Percentiles rank a stretch among this genome's conserved stretches.
Conservation (phyloP, 1,139 yeast species). For the Lodderomyces pseudojiufengensis region DNA sequence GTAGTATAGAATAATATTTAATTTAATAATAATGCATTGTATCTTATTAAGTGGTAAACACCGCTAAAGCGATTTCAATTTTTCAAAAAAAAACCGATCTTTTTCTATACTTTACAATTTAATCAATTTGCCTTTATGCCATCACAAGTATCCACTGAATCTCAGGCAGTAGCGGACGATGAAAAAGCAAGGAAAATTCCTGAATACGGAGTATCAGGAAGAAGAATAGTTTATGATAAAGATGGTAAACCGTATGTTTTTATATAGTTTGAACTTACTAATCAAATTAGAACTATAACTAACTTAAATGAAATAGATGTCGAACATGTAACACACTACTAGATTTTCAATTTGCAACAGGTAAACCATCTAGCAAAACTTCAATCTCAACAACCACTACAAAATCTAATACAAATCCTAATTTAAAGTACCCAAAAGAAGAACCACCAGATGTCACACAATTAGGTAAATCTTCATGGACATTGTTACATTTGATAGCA, state of each 20-base stretch:
- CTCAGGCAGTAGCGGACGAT: conserved; percentile 2
- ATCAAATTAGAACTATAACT: not conserved
- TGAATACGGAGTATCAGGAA: conserved; percentile 55
- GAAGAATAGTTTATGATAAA: conserved; percentile 72
- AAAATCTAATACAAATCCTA: conserved; percentile 3
- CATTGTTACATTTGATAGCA: conserved; percentile 83
- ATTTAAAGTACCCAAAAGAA: conserved; percentile 32
- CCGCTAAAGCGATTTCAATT: too few relatives aligned
- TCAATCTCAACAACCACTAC: not conserved
- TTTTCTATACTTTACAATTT: too few relatives aligned
- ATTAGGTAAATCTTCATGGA: conserved; percentile 90
- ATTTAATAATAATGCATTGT: not conserved
- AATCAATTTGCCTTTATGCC: too few relatives aligned
- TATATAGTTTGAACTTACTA: not conserved
- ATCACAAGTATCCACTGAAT: conserved; percentile 3
- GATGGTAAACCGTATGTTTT: conserved; percentile 82
- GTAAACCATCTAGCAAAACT: conserved; percentile 19
- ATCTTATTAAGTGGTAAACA: not conserved
- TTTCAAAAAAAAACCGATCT: too few relatives aligned
- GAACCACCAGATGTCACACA: conserved; percentile 87
- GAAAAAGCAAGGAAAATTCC: conserved; percentile 25
- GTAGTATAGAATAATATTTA: too few relatives aligned
- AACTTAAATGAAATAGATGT: conserved; percentile 44
- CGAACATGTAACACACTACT: conserved; percentile 76
- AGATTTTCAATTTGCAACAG: conserved; percentile 68